These are phyloP conservation scores for Sugiyamaella castrensis DNA, from an alignment of 1,139 yeast genomes.

Conservation along the genomic window DNA sequence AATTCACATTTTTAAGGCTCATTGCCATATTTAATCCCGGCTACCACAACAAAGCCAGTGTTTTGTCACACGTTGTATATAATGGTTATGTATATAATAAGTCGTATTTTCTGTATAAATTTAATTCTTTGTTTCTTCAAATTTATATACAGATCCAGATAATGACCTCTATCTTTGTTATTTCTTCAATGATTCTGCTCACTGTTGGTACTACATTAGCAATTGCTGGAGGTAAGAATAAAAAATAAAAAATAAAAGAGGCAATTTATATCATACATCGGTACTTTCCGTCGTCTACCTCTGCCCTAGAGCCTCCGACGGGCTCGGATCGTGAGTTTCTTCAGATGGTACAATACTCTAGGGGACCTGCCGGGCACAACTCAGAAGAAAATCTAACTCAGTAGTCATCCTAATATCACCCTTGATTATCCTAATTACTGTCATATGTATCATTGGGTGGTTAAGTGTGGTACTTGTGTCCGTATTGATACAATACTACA, in stretches of 20 bases:
- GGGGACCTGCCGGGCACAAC: too few species aligned
- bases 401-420: slow-evolving; percentile 23
- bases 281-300: neutral
- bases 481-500: too few species aligned
- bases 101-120: neutral
- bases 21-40: too few species aligned
- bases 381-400: slow-evolving; percentile 3
- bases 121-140: neutral
- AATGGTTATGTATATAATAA: too few species aligned
- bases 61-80: neutral
- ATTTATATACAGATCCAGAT: neutral
- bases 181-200: slow-evolving; percentile 14
- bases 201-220: slow-evolving; percentile 16
- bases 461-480: slow-evolving; percentile 7
- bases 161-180: slow-evolving; percentile 12
- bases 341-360: too few species aligned
- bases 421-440: slow-evolving; percentile 16
- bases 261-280: too few species aligned
- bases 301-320: too few species aligned
- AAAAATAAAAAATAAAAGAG: neutral
- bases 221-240: slow-evolving; percentile 15
- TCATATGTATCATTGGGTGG: slow-evolving; percentile 21
- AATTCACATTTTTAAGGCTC: too few species aligned
- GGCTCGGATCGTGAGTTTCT: too few species aligned
- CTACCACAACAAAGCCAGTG: neutral